Percentiles rank a stretch among this genome's conserved stretches.
phyloP scores from a whole-genome alignment of 1,284 basidiomycete genomes.

The Phellinidium pouzarii region DNA sequence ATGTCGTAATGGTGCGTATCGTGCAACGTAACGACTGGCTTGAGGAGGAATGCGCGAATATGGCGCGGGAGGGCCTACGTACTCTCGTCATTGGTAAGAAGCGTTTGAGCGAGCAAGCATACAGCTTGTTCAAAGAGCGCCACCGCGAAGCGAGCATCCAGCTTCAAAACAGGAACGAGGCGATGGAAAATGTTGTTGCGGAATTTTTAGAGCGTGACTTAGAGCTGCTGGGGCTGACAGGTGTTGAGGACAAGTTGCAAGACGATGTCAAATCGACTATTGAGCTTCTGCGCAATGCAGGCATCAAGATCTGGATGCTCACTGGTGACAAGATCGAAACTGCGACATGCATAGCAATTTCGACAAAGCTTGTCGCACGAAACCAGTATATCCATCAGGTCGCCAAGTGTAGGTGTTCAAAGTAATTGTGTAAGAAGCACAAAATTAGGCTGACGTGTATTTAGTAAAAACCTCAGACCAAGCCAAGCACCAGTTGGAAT shows the following conservation, averaged over 20 bases:
- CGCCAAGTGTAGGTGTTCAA: constrained; percentile 69
- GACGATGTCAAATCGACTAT: constrained; percentile 94
- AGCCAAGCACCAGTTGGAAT: constrained; percentile 87
- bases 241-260: constrained; percentile 98
- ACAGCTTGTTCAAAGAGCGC: constrained; percentile 67
- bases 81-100: constrained; percentile 92
- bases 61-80: constrained; percentile 94
- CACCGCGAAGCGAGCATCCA: constrained; percentile 75
- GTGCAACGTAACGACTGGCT: constrained; percentile 98
- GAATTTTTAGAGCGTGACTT: constrained; percentile 84
- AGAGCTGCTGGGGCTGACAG: constrained; percentile 90
- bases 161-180: constrained; percentile 77
- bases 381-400: constrained; percentile 99
- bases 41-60: constrained; percentile 97
- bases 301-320: constrained; percentile 99
- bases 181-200: constrained; percentile 69
- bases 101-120: constrained; percentile 63
- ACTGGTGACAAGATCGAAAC: constrained; percentile 99
- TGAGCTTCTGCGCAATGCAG: constrained; percentile 91
- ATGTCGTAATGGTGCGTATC: constrained; percentile 93
- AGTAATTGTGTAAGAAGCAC: constrained; percentile 1
- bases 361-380: constrained; percentile 90
- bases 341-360: constrained; percentile 96
- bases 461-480: constrained; percentile 80
- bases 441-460: constrained; percentile 16